Conservation (phyloP, 2,329 filamentous ascomycete genomes). For the Talaromyces albobiverticillius region DNA sequence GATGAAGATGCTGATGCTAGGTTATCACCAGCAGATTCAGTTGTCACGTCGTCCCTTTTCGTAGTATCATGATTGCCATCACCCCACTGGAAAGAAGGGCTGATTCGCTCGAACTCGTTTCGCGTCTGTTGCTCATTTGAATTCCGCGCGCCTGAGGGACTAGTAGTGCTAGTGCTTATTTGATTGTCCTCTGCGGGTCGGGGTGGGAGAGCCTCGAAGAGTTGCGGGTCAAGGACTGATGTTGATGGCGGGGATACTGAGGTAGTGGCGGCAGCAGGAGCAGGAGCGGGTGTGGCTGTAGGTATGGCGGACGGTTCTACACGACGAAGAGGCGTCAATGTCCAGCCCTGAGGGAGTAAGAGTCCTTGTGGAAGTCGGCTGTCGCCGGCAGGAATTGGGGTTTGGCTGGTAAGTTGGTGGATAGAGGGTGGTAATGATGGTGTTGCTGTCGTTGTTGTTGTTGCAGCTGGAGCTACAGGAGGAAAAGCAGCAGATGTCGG, state of each 20-base stretch:
- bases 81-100: conserved; percentile 5
- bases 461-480: conserved; percentile 23
- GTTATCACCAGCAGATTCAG: conserved; percentile 11
- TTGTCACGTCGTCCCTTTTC: conserved; percentile 26
- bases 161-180: neutral
- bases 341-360: conserved; percentile 53
- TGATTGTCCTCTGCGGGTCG: neutral
- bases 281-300: neutral
- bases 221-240: conserved; percentile 3
- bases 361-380: conserved; percentile 50
- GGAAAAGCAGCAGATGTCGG: conserved; percentile 13
- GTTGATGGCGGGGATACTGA: neutral
- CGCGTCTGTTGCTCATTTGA: neutral
- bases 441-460: conserved; percentile 16
- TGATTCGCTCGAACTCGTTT: neutral
- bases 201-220: neutral
- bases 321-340: conserved; percentile 44
- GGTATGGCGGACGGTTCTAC: conserved; percentile 16
- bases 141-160: neutral
- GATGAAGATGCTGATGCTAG: neutral
- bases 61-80: conserved; percentile 12
- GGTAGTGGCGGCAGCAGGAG: neutral
- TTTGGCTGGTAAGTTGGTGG: conserved; percentile 24
- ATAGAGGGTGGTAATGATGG: conserved; percentile 22
- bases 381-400: conserved; percentile 41